Percentiles rank a stretch among this genome's conserved stretches.
Evolutionary conservation across 495 filamentous ascomycete genomes (phyloP).

Genomic region (Neurospora terricola): DNA sequence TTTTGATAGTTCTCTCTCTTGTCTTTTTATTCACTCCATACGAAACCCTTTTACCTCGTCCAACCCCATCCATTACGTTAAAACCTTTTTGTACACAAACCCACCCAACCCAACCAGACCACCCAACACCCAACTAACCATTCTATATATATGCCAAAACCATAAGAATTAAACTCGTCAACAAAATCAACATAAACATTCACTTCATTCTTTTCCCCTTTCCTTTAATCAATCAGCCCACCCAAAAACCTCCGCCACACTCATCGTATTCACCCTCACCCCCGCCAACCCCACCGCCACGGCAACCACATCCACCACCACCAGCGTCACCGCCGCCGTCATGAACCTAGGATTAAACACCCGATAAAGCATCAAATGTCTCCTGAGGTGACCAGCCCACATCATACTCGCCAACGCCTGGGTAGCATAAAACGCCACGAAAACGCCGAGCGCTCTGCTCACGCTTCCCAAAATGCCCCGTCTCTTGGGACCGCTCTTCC

Average conservation of each 20-base stretch:
- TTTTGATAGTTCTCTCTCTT: neutral
- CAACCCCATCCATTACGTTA: neutral
- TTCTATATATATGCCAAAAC: neutral
- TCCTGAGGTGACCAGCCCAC: constrained; percentile 75
- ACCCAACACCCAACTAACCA: neutral
- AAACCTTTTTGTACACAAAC: neutral
- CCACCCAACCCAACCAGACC: neutral
- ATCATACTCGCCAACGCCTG: constrained; percentile 74
- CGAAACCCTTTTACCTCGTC: neutral
- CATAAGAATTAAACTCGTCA: neutral
- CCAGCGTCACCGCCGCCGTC: constrained; percentile 61
- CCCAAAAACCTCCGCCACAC: constrained; percentile 84
- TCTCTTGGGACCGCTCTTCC: constrained; percentile 60
- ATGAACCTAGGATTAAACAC: constrained; percentile 89
- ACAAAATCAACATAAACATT: neutral
- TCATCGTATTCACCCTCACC: constrained; percentile 59
- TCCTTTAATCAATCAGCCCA: constrained; percentile 39
- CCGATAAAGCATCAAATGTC: constrained; percentile 96
- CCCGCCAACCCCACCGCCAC: constrained; percentile 59
- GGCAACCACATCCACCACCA: constrained; percentile 67
- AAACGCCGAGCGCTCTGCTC: constrained; percentile 56
- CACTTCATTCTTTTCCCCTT: neutral
- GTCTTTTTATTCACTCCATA: neutral
- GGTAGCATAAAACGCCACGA: constrained; percentile 70
- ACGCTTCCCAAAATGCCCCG: constrained; percentile 57